Conservation (phyloP, 371 early-diverging fungal species). For the Mucor racemosus region DNA sequence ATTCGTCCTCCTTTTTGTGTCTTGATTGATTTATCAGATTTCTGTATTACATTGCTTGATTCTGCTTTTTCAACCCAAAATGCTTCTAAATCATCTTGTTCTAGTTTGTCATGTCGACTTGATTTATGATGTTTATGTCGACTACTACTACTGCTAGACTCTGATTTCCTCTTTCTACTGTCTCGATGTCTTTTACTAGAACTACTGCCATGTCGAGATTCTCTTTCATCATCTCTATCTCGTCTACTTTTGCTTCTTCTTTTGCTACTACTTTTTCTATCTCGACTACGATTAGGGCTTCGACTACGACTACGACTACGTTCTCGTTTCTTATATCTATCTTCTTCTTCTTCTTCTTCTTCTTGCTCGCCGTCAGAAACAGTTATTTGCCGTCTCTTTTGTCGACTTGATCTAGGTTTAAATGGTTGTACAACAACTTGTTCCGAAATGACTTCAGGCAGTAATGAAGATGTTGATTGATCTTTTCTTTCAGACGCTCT, state of each 20-base stretch:
- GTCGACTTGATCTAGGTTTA: slow-evolving; percentile 27
- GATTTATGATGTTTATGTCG: slow-evolving; percentile 6
- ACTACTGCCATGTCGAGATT: not conserved
- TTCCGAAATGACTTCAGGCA: slow-evolving; percentile 38
- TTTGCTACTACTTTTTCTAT: slow-evolving; percentile 8
- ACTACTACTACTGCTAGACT: not conserved
- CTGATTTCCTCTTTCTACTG: not conserved
- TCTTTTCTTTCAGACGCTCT: slow-evolving; percentile 25
- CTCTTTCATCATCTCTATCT: slow-evolving; percentile 13
- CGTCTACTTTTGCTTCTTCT: not conserved
- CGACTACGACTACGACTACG: not conserved
- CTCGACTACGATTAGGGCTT: not conserved
- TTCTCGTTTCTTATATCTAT: slow-evolving; percentile 19
- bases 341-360: slow-evolving; percentile 30
- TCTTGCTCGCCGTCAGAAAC: slow-evolving; percentile 40
- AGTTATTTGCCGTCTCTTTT: slow-evolving; percentile 35
- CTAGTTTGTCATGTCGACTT: slow-evolving; percentile 20
- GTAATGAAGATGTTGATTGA: not conserved
- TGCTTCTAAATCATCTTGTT: slow-evolving; percentile 25
- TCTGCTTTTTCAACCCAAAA: slow-evolving; percentile 48
- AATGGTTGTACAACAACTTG: slow-evolving; percentile 48
- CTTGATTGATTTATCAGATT: not conserved
- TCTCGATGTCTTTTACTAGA: not conserved
- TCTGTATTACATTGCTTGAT: slow-evolving; percentile 14
- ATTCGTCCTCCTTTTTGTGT: slow-evolving; percentile 16